A percentile compares a stretch with the other conserved stretches of the same genome.
phyloP scores from a whole-genome alignment of 2,329 filamentous ascomycete species.

The Harringtonia aguacate region DNA sequence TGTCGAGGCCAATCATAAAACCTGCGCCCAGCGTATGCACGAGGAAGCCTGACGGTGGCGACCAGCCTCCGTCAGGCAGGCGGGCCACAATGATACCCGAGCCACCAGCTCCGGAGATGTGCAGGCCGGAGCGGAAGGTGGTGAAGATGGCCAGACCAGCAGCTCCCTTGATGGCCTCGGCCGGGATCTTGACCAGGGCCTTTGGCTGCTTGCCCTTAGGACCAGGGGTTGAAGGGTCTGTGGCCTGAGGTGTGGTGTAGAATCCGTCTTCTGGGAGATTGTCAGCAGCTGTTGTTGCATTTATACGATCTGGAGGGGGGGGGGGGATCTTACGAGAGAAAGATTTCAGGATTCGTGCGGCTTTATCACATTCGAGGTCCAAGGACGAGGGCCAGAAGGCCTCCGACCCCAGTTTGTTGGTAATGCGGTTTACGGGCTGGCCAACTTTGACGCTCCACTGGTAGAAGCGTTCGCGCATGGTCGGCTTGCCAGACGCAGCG shows the following conservation, averaged over 20 bases:
- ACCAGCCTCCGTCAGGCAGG: slow-evolving; percentile 52
- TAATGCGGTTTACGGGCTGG: slow-evolving; percentile 56
- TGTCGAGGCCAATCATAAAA: slow-evolving; percentile 60
- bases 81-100: slow-evolving; percentile 48
- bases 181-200: slow-evolving; percentile 28
- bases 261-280: slow-evolving; percentile 20
- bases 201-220: slow-evolving; percentile 15
- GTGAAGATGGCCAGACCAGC: slow-evolving; percentile 64
- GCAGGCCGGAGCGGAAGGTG: slow-evolving; percentile 47
- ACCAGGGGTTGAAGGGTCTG: slow-evolving; percentile 12
- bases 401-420: slow-evolving; percentile 57
- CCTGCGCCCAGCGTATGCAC: slow-evolving; percentile 60
- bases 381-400: slow-evolving; percentile 67
- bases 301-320: slow-evolving; percentile 17
- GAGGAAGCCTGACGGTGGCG: slow-evolving; percentile 59
- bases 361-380: slow-evolving; percentile 68
- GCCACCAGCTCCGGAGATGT: slow-evolving; percentile 46
- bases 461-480: slow-evolving; percentile 14
- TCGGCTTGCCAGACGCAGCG: slow-evolving; percentile 1
- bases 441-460: slow-evolving; percentile 25
- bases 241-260: slow-evolving; percentile 14
- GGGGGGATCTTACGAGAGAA: slow-evolving; percentile 64
- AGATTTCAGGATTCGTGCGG: slow-evolving; percentile 60
- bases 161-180: slow-evolving; percentile 39
- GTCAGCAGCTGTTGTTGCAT: background rate